These are phyloP conservation scores for Paramecium sonneborni DNA, from an alignment of 73 alveolate species.

Conservation along the genomic window DNA sequence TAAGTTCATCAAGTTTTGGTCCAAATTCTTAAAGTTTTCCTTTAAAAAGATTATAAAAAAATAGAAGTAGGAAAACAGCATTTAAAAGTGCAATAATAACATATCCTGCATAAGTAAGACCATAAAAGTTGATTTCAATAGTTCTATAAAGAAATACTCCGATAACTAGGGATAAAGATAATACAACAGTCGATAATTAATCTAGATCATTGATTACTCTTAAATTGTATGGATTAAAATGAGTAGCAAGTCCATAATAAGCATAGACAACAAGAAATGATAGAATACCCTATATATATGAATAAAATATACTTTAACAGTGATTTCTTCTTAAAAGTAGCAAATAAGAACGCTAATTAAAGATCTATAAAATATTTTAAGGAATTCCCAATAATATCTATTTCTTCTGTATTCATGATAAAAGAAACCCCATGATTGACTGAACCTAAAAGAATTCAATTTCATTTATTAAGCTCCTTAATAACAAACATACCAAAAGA, in stretches of 20 bases:
- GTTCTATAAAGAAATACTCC: slow-evolving; percentile 21
- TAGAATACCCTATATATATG: background rate
- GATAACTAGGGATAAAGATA: background rate
- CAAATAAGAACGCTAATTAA: background rate
- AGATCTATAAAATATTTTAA: slow-evolving; percentile 35
- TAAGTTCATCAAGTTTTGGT: slow-evolving; percentile 13
- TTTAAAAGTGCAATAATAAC: background rate
- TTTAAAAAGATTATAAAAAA: background rate
- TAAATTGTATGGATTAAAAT: slow-evolving; percentile 35
- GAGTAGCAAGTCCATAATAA: background rate
- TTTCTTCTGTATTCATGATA: slow-evolving; percentile 31
- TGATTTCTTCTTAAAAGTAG: slow-evolving; percentile 14
- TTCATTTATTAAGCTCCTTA: slow-evolving; percentile 29
- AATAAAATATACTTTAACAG: background rate
- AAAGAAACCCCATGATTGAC: slow-evolving; percentile 50
- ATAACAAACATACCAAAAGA: background rate
- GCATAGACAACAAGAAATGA: slow-evolving; percentile 17
- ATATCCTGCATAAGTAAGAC: background rate
- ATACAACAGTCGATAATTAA: background rate
- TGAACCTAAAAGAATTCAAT: background rate
- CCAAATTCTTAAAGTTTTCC: slow-evolving; percentile 18
- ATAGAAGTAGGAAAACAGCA: no score
- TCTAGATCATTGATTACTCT: slow-evolving; percentile 35
- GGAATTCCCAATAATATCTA: slow-evolving; percentile 51
- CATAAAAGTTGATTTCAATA: background rate